Percentiles rank a stretch among this genome's conserved stretches.
phyloP scores from a whole-genome alignment of 78 protist genomes.

The Tieghemostelium lacteum region DNA sequence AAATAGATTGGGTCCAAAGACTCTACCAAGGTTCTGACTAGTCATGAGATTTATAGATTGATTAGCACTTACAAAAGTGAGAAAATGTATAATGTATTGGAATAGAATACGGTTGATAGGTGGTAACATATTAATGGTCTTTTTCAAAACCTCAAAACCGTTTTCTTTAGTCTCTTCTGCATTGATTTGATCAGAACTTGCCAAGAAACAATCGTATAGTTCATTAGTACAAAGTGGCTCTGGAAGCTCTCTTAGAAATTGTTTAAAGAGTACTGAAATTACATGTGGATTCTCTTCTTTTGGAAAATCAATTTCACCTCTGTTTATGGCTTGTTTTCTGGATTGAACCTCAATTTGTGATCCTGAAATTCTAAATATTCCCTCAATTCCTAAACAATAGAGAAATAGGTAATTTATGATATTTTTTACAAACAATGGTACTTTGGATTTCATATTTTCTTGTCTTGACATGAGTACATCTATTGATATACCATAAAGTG shows the following conservation, averaged over 20 bases:
- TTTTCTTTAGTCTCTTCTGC: slow-evolving; percentile 4
- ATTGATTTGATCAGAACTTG: slow-evolving; percentile 23
- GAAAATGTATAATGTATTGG: slow-evolving; percentile 19
- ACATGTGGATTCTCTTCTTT: slow-evolving; percentile 72
- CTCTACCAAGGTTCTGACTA: slow-evolving; percentile 31
- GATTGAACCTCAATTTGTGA: slow-evolving; percentile 27
- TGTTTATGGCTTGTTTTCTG: slow-evolving; percentile 15
- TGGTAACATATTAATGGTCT: slow-evolving; percentile 36
- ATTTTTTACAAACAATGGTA: background rate
- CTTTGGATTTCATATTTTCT: background rate
- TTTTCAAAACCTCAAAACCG: slow-evolving; percentile 48
- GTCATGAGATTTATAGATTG: slow-evolving; percentile 19
- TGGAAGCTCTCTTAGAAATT: slow-evolving; percentile 56
- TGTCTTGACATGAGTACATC: background rate
- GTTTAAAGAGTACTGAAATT: slow-evolving; percentile 25
- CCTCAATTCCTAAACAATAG: slow-evolving; percentile 61
- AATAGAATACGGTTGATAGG: slow-evolving; percentile 13
- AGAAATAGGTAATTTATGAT: slow-evolving; percentile 20
- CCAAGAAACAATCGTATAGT: slow-evolving; percentile 48
- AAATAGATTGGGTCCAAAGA: slow-evolving; percentile 72
- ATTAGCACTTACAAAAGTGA: slow-evolving; percentile 36
- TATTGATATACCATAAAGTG: slow-evolving; percentile 7
- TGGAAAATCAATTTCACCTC: slow-evolving; percentile 30
- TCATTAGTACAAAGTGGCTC: slow-evolving; percentile 74
- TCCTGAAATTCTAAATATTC: slow-evolving; percentile 43